Conservation (phyloP, 176 grass and related monocot genomes). For the Lolium multiflorum region DNA sequence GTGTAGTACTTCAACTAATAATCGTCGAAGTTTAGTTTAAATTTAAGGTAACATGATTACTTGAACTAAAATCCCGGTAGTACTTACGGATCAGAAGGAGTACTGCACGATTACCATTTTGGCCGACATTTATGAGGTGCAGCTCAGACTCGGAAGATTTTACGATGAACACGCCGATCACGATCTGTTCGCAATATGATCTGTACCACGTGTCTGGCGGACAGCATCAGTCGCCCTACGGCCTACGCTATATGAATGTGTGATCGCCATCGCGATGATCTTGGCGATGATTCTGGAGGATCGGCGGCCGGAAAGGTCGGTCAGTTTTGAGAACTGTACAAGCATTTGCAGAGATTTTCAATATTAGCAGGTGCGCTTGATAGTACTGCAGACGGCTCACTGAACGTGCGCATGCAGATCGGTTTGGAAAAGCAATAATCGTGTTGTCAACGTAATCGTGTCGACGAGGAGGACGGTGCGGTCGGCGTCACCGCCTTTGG, state of each 20-base stretch:
- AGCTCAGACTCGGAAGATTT: background rate
- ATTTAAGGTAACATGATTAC: too few relatives aligned
- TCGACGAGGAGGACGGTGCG: background rate
- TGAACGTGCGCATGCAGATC: background rate
- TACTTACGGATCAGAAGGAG: too few relatives aligned
- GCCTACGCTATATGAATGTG: background rate
- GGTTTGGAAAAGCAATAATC: background rate
- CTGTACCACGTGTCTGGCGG: background rate
- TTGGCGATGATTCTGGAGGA: background rate
- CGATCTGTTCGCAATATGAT: background rate
- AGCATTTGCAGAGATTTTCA: too few relatives aligned
- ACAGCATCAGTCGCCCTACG: background rate
- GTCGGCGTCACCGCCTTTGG: background rate
- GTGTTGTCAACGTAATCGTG: background rate
- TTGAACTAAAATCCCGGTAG: too few relatives aligned
- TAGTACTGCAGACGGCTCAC: background rate
- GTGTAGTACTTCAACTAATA: too few relatives aligned
- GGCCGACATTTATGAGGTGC: conserved; percentile 7
- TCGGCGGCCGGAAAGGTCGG: too few relatives aligned
- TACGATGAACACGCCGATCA: background rate
- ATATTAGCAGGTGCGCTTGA: background rate
- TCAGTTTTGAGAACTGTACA: too few relatives aligned
- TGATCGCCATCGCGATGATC: background rate
- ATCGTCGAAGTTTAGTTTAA: too few relatives aligned
- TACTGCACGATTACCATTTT: background rate